These are phyloP conservation scores for Trypanosoma platydactyli DNA, from an alignment of 208 protist species.

Conservation along the genomic window DNA sequence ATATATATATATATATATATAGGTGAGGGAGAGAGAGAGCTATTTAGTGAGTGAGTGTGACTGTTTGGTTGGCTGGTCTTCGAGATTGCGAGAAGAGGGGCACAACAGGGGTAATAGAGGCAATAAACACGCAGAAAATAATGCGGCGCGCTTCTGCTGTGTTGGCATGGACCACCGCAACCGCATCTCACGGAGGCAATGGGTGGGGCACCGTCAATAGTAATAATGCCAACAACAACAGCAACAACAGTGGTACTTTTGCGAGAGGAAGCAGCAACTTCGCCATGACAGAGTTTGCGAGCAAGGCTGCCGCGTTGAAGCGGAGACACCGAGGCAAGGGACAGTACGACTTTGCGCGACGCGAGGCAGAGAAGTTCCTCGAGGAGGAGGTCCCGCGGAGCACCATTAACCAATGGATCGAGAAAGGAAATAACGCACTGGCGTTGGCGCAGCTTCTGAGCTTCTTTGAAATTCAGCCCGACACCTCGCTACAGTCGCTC, in stretches of 20 bases:
- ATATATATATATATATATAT: not conserved
- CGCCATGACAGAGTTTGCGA: slow-evolving; percentile 43
- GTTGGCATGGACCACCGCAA: not conserved
- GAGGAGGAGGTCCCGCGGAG: slow-evolving; percentile 74
- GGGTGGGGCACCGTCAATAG: not conserved
- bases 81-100: not conserved
- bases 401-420: slow-evolving; percentile 64
- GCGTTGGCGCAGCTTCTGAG: slow-evolving; percentile 67
- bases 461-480: slow-evolving; percentile 81
- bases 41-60: too few species aligned
- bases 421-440: slow-evolving; percentile 66
- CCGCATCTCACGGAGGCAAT: slow-evolving; percentile 1
- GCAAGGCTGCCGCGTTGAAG: slow-evolving; percentile 58
- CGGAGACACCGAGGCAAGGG: slow-evolving; percentile 50
- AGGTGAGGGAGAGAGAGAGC: not conserved
- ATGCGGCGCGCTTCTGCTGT: slow-evolving; percentile 6
- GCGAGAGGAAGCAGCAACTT: not conserved
- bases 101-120: not conserved
- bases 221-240: slow-evolving; percentile 1
- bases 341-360: slow-evolving; percentile 65
- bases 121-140: slow-evolving; percentile 8
- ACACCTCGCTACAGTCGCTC: slow-evolving; percentile 52
- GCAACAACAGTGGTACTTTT: not conserved
- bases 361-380: slow-evolving; percentile 77
- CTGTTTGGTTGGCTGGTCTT: not conserved